Percentiles rank a stretch among this genome's conserved stretches.
Evolutionary conservation across 306 rosid species (phyloP).

Genomic region (Cicer judaicum): DNA sequence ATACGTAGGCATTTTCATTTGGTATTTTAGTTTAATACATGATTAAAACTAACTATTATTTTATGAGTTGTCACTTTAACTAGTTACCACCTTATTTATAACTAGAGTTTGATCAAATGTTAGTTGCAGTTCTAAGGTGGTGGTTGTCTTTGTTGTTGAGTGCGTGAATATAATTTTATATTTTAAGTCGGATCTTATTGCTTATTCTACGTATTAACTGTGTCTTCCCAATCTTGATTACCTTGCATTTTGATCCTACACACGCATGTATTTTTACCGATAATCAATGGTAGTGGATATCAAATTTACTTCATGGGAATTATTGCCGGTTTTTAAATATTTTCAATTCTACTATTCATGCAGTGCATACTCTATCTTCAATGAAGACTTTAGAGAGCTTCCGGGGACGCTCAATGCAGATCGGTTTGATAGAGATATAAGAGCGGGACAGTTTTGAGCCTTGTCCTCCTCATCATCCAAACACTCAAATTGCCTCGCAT

Average conservation of each 20-base stretch:
- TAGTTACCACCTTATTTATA: not conserved
- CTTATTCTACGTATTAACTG: not conserved
- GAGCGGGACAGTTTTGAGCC: slow-evolving; percentile 87
- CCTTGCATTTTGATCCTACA: slow-evolving; percentile 29
- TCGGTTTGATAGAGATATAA: slow-evolving; percentile 79
- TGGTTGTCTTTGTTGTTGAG: not conserved
- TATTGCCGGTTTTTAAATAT: slow-evolving; percentile 14
- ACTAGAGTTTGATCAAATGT: not conserved
- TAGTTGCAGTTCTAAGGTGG: not conserved
- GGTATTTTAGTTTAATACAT: slow-evolving; percentile 5
- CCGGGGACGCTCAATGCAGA: slow-evolving; percentile 92
- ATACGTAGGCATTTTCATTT: not conserved
- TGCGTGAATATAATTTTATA: not conserved
- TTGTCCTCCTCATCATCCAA: slow-evolving; percentile 17
- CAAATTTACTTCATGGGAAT: slow-evolving; percentile 33
- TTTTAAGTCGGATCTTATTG: not conserved
- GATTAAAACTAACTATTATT: not conserved
- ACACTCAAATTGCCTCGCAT: slow-evolving; percentile 35
- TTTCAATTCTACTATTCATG: slow-evolving; percentile 32
- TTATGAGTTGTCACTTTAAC: slow-evolving; percentile 1
- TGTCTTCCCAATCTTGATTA: not conserved
- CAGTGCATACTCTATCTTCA: slow-evolving; percentile 96
- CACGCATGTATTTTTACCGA: not conserved
- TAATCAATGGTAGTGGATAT: slow-evolving; percentile 9
- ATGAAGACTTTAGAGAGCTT: slow-evolving; percentile 94